Evolutionary conservation across 352 stramenopile genomes (phyloP), one percentile per base, ranked within the genome.

Genomic region (Pythium phragmiticola): DNA sequence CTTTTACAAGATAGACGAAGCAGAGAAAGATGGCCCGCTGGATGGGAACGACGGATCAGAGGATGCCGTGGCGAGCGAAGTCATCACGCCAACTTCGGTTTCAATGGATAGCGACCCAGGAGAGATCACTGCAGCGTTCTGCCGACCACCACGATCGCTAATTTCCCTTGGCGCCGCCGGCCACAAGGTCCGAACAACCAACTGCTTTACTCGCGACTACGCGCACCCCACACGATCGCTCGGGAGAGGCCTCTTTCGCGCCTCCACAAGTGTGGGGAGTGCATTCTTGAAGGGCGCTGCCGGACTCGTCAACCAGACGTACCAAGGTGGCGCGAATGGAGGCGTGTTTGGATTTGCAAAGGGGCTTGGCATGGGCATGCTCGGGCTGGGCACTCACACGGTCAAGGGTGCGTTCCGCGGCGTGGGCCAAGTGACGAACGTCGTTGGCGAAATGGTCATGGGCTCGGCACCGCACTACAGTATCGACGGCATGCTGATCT

Each of bases 281-380:
- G 86, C 79, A 21, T 92, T 96, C 46, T 33, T 93, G 41, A 96
- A 96, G 66, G 87, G 87, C 30, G 86, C 87, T 12, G 73, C 82
- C 14, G 86, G 84, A 7, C 66, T 96, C 4, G 84, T 96, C 47
- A 92, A 88, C 60, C 89, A 96, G 63, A 94, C 87, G 36, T 94
- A 94, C 56, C 78, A 96, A 73, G 87, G 87, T 34, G 84, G 84
- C 42, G 85, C 85, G 63, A 93, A 68, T 57, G 87, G 87, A 34
- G 87, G 87, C 0, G 84, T 96, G 2, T 92, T 96, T 69, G 87
- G 87, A 1, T 94, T 96, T 72, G 87, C 87, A 1, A 94, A 94
- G 62, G 87, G 87, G 16, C 73, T 96, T 6, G 86, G 87, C 3
- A 92, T 96, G 76, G 87, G 87, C 0, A 93, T 94, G 82, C 70